Percentiles rank a stretch among this genome's conserved stretches.
Evolutionary conservation across 176 grass and related monocot species (phyloP).

Genomic region (Rhipidocladum racemiflorum): DNA sequence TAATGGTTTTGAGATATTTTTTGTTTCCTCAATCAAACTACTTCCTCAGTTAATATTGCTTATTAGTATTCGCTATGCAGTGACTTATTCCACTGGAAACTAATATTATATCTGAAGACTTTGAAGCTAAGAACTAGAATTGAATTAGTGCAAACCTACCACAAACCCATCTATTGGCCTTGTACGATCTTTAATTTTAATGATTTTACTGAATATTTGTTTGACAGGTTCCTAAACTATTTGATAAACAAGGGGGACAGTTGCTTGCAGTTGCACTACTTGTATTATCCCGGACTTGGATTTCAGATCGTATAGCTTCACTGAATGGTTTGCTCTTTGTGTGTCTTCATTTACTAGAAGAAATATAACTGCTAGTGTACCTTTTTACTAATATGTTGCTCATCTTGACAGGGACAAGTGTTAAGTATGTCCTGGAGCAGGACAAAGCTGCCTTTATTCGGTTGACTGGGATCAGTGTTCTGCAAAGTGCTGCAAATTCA

Average conservation of each 20-base stretch:
- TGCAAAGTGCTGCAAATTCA: conserved; percentile 97
- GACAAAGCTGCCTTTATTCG: conserved; percentile 86
- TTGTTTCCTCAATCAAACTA: neutral
- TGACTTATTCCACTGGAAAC: neutral
- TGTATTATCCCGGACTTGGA: conserved; percentile 93
- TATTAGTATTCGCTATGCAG: neutral
- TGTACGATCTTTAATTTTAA: conserved; percentile 17
- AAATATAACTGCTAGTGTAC: conserved; percentile 2
- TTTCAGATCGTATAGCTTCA: conserved; percentile 96
- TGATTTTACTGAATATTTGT: conserved; percentile 21
- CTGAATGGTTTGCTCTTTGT: conserved; percentile 69
- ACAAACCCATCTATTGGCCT: neutral
- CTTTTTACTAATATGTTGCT: conserved; percentile 7
- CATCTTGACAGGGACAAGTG: conserved; percentile 73
- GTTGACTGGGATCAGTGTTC: conserved; percentile 82
- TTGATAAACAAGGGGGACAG: conserved; percentile 91
- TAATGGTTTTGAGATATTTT: neutral
- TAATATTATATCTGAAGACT: conserved; percentile 15
- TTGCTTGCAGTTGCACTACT: conserved; percentile 85
- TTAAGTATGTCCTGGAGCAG: conserved; percentile 97
- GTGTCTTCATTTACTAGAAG: conserved; percentile 2
- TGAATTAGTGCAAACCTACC: neutral
- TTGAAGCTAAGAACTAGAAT: neutral
- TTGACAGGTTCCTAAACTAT: conserved; percentile 72
- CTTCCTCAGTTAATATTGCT: neutral